Base-by-base conservation (phyloP, 2,329 filamentous ascomycete genomes). In the Stemphylium vesicarium region DNA sequence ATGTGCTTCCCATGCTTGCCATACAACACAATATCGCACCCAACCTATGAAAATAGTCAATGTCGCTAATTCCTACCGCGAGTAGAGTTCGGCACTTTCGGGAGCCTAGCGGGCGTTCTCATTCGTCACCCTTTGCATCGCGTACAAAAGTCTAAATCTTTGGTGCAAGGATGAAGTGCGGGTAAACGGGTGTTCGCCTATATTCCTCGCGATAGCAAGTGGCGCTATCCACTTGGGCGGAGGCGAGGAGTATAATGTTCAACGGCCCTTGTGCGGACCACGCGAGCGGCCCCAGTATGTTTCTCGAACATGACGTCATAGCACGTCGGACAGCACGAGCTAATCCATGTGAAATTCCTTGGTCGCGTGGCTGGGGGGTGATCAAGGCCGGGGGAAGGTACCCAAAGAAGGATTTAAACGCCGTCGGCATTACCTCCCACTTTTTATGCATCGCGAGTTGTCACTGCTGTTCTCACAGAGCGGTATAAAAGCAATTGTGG, bases 221-320 rank as follows among this genome's bases (percentile, higher is more conserved):
- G 8, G 20, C 22, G n/a, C 13, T 13, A n/a, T 11, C 5, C 9
- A 10, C 13, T 16, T 11, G 18, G 18, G 13, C 31, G 8, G 31
- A 45, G 24, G 13, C 5, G 18, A 45, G 31, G 32, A 35, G 16
- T 8, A 11, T 15, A 18, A 24, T 20, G 31, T 24, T 20, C 31
- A 45, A 42, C 12, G 42, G 31, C 24, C n/a, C 12, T 36, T 9
- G 18, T 26, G 31, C 13, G 42, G 32, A 33, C 33, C 43, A 41
- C 20, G 36, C 37, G 36, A 40, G 12, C 22, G 35, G 16, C n/a
- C 42, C 26, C 35, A 47, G 20, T 52, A 15, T 13, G n/a, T 3
- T 36, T 38, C 36, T 41, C 29, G 42, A 48, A 29, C 16, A 53
- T 53, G 43, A 53, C 43, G 50, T 53, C 50, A 53, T 48, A 10